phyloP scores from a whole-genome alignment of 495 filamentous ascomycete species.

The Cercophora scortea region DNA sequence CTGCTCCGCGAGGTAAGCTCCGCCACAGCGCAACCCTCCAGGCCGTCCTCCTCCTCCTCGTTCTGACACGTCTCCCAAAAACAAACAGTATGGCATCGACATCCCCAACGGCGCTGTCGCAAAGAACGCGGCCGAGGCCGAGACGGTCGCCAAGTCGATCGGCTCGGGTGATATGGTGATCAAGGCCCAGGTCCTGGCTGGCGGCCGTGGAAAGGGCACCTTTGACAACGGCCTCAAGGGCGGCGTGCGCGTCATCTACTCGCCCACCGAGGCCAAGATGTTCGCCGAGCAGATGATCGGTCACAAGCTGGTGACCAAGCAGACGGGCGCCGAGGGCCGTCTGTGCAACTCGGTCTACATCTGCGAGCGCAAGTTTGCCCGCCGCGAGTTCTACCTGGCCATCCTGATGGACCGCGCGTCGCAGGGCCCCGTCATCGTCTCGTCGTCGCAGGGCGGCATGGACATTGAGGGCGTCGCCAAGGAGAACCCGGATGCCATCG shows the following conservation, averaged over 20 bases:
- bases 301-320: conserved; percentile 98
- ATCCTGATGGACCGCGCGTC: conserved; percentile 93
- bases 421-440: conserved; percentile 90
- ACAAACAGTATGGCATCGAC: conserved; percentile 77
- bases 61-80: conserved; percentile 5
- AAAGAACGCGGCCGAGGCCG: conserved; percentile 75
- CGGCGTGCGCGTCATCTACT: conserved; percentile 97
- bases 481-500: conserved; percentile 93
- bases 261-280: conserved; percentile 79
- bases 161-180: conserved; percentile 96
- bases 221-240: conserved; percentile 99
- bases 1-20: conserved; percentile 68
- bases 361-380: conserved; percentile 98
- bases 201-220: conserved; percentile 91
- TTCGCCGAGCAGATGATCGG: conserved; percentile 99
- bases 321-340: conserved; percentile 86
- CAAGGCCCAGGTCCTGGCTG: conserved; percentile 97
- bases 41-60: too few species aligned
- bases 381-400: conserved; percentile 97
- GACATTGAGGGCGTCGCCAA: conserved; percentile 98
- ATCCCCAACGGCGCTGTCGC: conserved; percentile 86
- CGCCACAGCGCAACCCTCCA: conserved; percentile 1
- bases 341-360: conserved; percentile 96
- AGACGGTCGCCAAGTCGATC: conserved; percentile 81
- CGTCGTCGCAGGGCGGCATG: conserved; percentile 97